Percentiles rank a stretch among this genome's conserved stretches.
Conservation (phyloP, 805 yeast species). For the Hanseniaspora valbyensis region DNA sequence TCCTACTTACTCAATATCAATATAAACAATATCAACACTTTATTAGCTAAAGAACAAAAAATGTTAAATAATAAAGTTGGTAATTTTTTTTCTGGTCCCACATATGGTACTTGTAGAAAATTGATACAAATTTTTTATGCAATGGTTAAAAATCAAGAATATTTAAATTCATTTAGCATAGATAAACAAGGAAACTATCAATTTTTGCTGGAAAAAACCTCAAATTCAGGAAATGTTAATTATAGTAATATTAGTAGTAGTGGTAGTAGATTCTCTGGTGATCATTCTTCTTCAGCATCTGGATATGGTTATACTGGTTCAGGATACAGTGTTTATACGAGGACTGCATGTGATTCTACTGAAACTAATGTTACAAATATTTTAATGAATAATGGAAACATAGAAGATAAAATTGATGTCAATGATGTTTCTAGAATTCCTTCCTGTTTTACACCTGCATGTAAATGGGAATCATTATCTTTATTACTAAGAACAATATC, state of each 20-base stretch:
- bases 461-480: slow-evolving; percentile 48
- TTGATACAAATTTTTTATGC: slow-evolving; percentile 33
- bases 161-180: background rate
- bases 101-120: slow-evolving; percentile 42
- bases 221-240: slow-evolving; percentile 20
- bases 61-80: slow-evolving; percentile 28
- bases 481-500: slow-evolving; percentile 47
- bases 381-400: background rate
- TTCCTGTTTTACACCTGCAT: slow-evolving; percentile 24
- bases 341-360: background rate
- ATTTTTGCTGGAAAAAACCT: background rate
- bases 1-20: slow-evolving; percentile 10
- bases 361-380: background rate
- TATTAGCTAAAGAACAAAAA: slow-evolving; percentile 18
- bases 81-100: slow-evolving; percentile 30
- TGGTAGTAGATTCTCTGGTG: no score
- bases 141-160: slow-evolving; percentile 5
- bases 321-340: background rate
- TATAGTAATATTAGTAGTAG: no score
- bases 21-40: slow-evolving; percentile 20
- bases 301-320: background rate
- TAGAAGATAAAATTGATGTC: background rate
- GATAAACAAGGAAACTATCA: slow-evolving; percentile 2
- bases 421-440: slow-evolving; percentile 14
- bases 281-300: background rate